These are phyloP conservation scores for Pleurostoma richardsiae DNA, from an alignment of 2,329 filamentous ascomycete species.

Conservation along the genomic window DNA sequence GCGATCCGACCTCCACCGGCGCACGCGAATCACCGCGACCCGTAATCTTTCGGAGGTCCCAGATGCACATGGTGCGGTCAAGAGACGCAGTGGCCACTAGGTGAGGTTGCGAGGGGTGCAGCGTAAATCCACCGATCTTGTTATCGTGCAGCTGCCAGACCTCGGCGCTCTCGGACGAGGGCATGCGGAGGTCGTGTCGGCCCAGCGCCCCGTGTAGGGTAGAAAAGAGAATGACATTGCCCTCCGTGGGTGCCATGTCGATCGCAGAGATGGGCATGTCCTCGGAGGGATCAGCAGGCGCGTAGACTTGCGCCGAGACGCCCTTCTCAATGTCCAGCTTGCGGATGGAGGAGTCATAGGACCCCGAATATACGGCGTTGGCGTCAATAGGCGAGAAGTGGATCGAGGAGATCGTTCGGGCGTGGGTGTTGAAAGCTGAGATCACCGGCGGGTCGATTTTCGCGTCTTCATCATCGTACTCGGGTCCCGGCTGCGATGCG, in stretches of 20 bases:
- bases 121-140: conserved; percentile 90
- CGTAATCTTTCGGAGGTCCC: conserved; percentile 80
- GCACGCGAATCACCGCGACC: conserved; percentile 54
- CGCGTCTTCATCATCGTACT: conserved; percentile 57
- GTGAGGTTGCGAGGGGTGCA: conserved; percentile 76
- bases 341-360: conserved; percentile 89
- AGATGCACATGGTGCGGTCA: conserved; percentile 84
- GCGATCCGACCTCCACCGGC: conserved; percentile 73
- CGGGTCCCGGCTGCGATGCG: conserved; percentile 62
- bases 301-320: conserved; percentile 75
- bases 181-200: conserved; percentile 69
- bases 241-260: conserved; percentile 67
- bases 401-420: conserved; percentile 81
- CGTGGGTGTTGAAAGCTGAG: conserved; percentile 84
- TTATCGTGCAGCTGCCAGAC: conserved; percentile 78
- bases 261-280: conserved; percentile 81
- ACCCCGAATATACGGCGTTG: conserved; percentile 75
- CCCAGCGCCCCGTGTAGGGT: conserved; percentile 79
- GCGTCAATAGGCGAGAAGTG: conserved; percentile 68
- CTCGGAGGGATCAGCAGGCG: conserved; percentile 60
- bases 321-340: conserved; percentile 80
- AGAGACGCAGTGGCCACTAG: conserved; percentile 84
- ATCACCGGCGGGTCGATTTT: conserved; percentile 72
- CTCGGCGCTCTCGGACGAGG: conserved; percentile 51
- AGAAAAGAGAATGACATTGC: conserved; percentile 78